phyloP scores from a whole-genome alignment of 1,284 basidiomycete genomes.

The Agaricales sp. region DNA sequence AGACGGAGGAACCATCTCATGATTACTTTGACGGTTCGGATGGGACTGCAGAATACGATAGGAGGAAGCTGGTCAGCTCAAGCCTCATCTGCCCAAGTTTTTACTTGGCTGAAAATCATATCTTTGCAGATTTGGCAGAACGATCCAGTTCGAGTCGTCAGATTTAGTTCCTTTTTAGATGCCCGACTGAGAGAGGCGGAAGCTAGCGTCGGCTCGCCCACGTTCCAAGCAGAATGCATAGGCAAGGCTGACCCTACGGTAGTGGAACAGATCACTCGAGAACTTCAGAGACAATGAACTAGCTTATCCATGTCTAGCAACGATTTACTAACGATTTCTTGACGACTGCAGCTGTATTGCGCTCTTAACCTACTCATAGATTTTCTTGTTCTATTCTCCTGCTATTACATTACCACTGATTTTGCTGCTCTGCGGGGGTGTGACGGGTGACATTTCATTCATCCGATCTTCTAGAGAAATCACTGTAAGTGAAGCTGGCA shows the following conservation, averaged over 20 bases:
- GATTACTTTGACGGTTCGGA: conserved; percentile 48
- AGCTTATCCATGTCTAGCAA: conserved; percentile 9
- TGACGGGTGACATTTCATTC: not conserved
- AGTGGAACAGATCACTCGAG: conserved; percentile 57
- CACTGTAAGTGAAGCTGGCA: conserved; percentile 27
- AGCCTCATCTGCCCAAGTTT: too few species aligned
- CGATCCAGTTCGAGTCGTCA: conserved; percentile 57
- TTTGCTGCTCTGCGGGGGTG: not conserved
- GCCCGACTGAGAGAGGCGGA: conserved; percentile 52
- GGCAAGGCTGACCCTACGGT: conserved; percentile 57
- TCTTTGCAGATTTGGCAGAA: conserved; percentile 45
- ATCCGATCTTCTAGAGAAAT: conserved; percentile 15
- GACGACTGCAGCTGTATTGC: too few species aligned
- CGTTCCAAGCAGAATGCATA: conserved; percentile 51
- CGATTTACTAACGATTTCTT: conserved; percentile 14
- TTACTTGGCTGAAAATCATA: too few species aligned
- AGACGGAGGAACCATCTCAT: conserved; percentile 41
- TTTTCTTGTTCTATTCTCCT: not conserved
- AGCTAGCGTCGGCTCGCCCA: conserved; percentile 37
- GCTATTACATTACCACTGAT: not conserved
- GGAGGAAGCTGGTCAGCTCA: conserved; percentile 47
- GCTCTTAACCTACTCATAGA: too few species aligned
- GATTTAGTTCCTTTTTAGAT: conserved; percentile 49
- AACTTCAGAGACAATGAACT: conserved; percentile 21
- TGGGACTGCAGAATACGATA: conserved; percentile 58